Evolutionary conservation across 164 flowering plant genomes (phyloP), one percentile per base, ranked within the genome.

Genomic region (Saururus chinensis): DNA sequence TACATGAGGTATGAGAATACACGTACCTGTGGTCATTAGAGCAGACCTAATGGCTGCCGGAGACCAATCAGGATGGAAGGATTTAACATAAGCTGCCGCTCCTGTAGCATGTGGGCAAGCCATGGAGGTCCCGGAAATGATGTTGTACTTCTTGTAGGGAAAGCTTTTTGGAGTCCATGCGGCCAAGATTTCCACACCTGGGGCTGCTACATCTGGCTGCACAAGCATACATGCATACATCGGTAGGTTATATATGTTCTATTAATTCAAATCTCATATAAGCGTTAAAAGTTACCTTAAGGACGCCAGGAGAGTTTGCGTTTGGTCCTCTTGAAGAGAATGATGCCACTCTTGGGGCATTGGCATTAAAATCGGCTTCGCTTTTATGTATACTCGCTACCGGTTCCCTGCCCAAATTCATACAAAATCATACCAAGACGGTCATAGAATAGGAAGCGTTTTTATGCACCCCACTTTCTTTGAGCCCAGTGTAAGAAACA

Each of bases 71-170:
- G 87, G 88, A 60, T 75, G 84, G 71, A 84, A 84, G 1, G 92
- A 82, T 65, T 84, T 83, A 1, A 85, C 71, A 56, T 80, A 85
- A 51, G 88, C 84, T 1, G 83, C 84, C 6, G 66, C 80, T 0
- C 82, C 86, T 19, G 78, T 77, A 40, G 77, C 84, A 26, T 86
- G 87, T 0, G 92, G 92, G 51, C 85, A 78, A 0, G 92, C 79
- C 92, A 86, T 84, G 48, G 88, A 86, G 25, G 88, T 86, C 1
- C 92, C 88, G 1, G 88, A 87, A 84, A 82, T 76, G 63, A 89
- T 53, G 0, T 75, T 77, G 45, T 72, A 89, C 51, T 82, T 74
- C 9, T 4, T 42, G 12, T 42, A 42, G 49, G 1, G 1, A 9
- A 14, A 9, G 17, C 12, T 10, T 42, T 42, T 9, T 10, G 49